Percentiles rank a stretch among this genome's conserved stretches.
phyloP scores from a whole-genome alignment of 352 stramenopile species.

The Phytophthora citricola region DNA sequence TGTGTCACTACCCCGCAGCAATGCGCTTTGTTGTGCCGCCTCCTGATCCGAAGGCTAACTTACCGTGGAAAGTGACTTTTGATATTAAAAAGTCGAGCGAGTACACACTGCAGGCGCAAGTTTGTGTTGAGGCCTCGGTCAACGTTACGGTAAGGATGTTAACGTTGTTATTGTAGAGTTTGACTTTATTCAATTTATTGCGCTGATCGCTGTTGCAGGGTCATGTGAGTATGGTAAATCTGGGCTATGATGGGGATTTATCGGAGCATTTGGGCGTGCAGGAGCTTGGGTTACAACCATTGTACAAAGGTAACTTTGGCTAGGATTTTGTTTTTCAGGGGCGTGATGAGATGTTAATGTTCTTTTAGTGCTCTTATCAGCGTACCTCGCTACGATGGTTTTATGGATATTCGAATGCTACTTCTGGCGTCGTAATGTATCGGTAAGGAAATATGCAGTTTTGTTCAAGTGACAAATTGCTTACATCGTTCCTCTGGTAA shows the following conservation, averaged over 20 bases:
- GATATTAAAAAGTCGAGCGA: slow-evolving; percentile 51
- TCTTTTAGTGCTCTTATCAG: slow-evolving; percentile 44
- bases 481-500: background rate
- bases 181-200: background rate
- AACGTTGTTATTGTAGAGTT: background rate
- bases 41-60: slow-evolving; percentile 3
- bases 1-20: slow-evolving; percentile 66
- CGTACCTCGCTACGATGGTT: slow-evolving; percentile 48
- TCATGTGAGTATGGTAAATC: slow-evolving; percentile 59
- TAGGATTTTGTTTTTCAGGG: too few species aligned
- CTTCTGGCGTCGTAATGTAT: slow-evolving; percentile 41
- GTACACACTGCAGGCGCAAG: slow-evolving; percentile 70
- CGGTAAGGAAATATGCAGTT: slow-evolving; percentile 35
- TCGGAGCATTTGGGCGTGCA: slow-evolving; percentile 73
- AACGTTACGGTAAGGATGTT: slow-evolving; percentile 45
- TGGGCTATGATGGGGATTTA: slow-evolving; percentile 53
- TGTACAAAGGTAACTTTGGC: slow-evolving; percentile 55
- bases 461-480: background rate
- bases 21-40: slow-evolving; percentile 54
- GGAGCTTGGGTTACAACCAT: slow-evolving; percentile 58
- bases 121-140: slow-evolving; percentile 59
- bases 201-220: slow-evolving; percentile 29
- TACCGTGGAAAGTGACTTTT: slow-evolving; percentile 36
- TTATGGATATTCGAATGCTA: slow-evolving; percentile 63
- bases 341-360: background rate